Conservation (phyloP, 768 basidiomycete species). For the Butyriboletus loyo region DNA sequence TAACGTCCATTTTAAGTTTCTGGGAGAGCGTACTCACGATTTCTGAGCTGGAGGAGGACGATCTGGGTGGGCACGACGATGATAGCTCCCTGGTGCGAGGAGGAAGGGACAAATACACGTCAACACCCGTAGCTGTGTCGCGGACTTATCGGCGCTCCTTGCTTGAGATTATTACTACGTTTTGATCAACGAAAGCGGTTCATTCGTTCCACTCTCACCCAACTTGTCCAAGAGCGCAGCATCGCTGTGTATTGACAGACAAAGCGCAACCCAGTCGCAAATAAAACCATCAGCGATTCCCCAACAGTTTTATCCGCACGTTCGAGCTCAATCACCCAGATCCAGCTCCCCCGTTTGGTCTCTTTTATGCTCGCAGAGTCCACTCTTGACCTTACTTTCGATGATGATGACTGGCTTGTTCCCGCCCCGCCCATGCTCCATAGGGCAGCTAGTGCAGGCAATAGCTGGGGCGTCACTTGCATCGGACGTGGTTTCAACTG, state of each 20-base stretch:
- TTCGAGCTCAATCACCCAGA: background rate
- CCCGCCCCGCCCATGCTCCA: constrained; percentile 51
- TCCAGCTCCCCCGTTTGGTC: background rate
- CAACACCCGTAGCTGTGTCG: constrained; percentile 27
- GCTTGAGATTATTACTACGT: too few species aligned
- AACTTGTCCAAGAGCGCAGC: background rate
- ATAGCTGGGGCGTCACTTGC: constrained; percentile 83
- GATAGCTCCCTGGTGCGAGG: background rate
- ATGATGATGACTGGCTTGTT: constrained; percentile 68
- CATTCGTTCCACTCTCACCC: background rate
- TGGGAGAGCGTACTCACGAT: constrained; percentile 44
- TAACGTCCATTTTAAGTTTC: background rate
- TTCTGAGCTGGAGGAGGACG: constrained; percentile 51
- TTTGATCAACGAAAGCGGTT: too few species aligned
- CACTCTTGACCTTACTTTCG: constrained; percentile 59
- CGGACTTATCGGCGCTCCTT: too few species aligned
- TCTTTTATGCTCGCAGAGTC: constrained; percentile 55
- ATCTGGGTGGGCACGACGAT: constrained; percentile 17
- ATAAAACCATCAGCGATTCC: constrained; percentile 5
- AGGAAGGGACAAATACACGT: constrained; percentile 21
- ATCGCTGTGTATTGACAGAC: constrained; percentile 10
- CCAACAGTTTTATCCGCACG: background rate
- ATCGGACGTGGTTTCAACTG: constrained; percentile 83
- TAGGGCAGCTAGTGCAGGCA: constrained; percentile 63
- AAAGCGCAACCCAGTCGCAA: background rate